Conservation (phyloP, 208 protist species). For the Acanthamoeba sp. region DNA sequence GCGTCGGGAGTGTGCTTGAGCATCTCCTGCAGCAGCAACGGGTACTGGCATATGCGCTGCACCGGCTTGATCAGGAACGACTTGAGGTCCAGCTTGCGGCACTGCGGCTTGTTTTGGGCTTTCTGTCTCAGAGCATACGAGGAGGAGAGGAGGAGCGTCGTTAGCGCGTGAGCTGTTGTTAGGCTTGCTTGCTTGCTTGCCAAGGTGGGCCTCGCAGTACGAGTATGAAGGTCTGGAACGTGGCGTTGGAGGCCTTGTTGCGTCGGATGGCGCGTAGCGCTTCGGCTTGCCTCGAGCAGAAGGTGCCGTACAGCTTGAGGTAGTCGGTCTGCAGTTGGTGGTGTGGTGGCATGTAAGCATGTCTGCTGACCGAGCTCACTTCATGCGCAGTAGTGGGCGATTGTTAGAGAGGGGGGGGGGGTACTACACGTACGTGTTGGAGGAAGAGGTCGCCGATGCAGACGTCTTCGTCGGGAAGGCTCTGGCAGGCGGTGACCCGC, state of each 20-base stretch:
- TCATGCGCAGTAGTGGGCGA: too few relatives aligned
- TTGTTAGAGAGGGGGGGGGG: too few relatives aligned
- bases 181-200: too few relatives aligned
- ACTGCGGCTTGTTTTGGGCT: slow-evolving; percentile 30
- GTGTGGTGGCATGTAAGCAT: neutral
- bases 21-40: slow-evolving; percentile 48
- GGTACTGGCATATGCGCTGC: slow-evolving; percentile 59
- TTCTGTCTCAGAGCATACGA: neutral
- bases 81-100: slow-evolving; percentile 39
- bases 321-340: slow-evolving; percentile 47
- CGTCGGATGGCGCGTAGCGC: slow-evolving; percentile 26
- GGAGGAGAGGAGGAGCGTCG: too few relatives aligned
- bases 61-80: slow-evolving; percentile 48
- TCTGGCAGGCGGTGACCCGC: neutral
- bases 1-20: slow-evolving; percentile 38
- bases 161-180: too few relatives aligned
- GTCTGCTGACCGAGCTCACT: too few relatives aligned
- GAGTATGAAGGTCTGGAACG: slow-evolving; percentile 40
- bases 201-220: too few relatives aligned
- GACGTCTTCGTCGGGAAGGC: slow-evolving; percentile 8
- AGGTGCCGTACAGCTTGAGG: slow-evolving; percentile 39
- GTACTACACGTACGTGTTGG: neutral
- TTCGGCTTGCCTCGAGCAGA: slow-evolving; percentile 34
- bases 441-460: slow-evolving; percentile 35
- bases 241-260: slow-evolving; percentile 31